These are phyloP conservation scores for Erigeron canadensis DNA, from an alignment of 129 eudicot genomes.

Conservation along the genomic window DNA sequence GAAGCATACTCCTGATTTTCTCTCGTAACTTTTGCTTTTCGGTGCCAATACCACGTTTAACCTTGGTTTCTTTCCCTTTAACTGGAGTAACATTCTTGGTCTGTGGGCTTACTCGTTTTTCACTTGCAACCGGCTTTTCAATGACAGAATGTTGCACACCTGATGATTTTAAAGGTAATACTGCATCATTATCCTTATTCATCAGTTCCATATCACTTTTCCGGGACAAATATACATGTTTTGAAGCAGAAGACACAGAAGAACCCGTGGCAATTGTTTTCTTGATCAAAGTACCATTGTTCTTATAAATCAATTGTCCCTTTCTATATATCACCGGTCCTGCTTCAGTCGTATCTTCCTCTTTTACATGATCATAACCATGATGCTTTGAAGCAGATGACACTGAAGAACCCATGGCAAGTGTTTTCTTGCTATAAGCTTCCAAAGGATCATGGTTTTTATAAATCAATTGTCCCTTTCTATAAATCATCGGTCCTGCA, in stretches of 20 bases:
- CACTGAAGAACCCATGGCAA: slow-evolving; percentile 30
- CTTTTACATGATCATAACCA: slow-evolving; percentile 30
- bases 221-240: slow-evolving; percentile 24
- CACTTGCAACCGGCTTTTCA: slow-evolving; percentile 43
- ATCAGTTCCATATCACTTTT: slow-evolving; percentile 29
- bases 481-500: slow-evolving; percentile 41
- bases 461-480: slow-evolving; percentile 41
- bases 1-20: slow-evolving; percentile 80
- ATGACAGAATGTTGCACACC: background rate
- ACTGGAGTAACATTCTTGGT: slow-evolving; percentile 42
- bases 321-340: slow-evolving; percentile 42
- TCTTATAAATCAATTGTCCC: slow-evolving; percentile 36
- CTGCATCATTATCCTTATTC: slow-evolving; percentile 55
- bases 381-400: too few species aligned
- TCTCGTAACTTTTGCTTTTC: slow-evolving; percentile 88
- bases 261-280: slow-evolving; percentile 33
- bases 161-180: slow-evolving; percentile 42
- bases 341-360: slow-evolving; percentile 43
- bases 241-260: slow-evolving; percentile 33
- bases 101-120: slow-evolving; percentile 37
- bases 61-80: slow-evolving; percentile 61
- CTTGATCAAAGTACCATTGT: slow-evolving; percentile 32
- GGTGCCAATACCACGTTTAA: slow-evolving; percentile 88
- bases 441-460: slow-evolving; percentile 30
- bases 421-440: slow-evolving; percentile 38